These are phyloP conservation scores for Sclerotinia sclerotiorum DNA, from an alignment of 2,329 filamentous ascomycete species.

Conservation along the genomic window DNA sequence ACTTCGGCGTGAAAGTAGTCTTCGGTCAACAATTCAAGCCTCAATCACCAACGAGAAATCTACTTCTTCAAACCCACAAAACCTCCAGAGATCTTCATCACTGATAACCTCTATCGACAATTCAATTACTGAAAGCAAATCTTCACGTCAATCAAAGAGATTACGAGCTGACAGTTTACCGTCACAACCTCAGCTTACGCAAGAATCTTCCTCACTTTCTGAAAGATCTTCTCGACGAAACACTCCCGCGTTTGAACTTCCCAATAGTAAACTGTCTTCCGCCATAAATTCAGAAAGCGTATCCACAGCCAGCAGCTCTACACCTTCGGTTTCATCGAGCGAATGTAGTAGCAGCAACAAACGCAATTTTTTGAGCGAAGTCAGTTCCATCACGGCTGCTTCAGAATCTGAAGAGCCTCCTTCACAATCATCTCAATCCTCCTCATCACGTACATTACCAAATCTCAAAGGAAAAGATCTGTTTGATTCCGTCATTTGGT, in stretches of 20 bases:
- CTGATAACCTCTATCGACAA: not conserved
- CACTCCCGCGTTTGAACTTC: not conserved
- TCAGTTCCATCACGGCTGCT: constrained; percentile 20
- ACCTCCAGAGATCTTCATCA: constrained; percentile 1
- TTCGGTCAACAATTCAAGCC: constrained; percentile 12
- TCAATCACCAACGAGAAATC: not conserved
- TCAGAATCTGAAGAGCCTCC: constrained; percentile 22
- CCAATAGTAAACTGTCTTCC: constrained; percentile 8
- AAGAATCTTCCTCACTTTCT: not conserved
- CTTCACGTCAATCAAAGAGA: constrained; percentile 14
- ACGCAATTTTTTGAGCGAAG: constrained; percentile 14
- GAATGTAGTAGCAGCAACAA: constrained; percentile 13
- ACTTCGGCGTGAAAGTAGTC: constrained; percentile 6
- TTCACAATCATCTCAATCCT: constrained; percentile 33
- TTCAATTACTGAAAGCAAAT: not conserved
- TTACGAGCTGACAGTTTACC: constrained; percentile 10
- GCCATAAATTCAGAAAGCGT: constrained; percentile 1
- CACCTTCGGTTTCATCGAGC: constrained; percentile 12
- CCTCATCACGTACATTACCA: constrained; percentile 44
- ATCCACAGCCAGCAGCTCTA: constrained; percentile 2
- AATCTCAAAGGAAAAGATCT: constrained; percentile 70
- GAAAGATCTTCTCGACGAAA: constrained; percentile 16
- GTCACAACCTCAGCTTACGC: not conserved
- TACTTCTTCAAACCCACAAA: not conserved
- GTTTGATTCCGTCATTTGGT: constrained; percentile 70